Evolutionary conservation across 148 eudicot genomes (phyloP).

Genomic region (Camellia lanceoleosa): DNA sequence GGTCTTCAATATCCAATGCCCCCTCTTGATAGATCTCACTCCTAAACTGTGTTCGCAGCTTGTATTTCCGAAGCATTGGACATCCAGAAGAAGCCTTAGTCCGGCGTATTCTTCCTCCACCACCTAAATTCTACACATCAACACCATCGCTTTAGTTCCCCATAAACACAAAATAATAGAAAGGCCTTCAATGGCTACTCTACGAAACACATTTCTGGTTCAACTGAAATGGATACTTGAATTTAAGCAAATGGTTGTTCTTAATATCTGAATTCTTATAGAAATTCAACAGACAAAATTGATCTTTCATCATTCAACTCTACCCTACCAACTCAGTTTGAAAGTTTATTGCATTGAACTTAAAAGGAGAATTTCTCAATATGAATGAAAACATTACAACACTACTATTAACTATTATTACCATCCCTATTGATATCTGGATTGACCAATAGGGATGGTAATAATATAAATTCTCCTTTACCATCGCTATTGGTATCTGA

Average conservation of each 20-base stretch:
- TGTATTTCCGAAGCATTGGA: constrained; percentile 76
- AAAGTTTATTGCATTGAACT: background rate
- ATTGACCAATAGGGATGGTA: no score
- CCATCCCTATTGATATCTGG: background rate
- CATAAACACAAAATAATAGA: constrained; percentile 8
- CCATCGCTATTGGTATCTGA: no score
- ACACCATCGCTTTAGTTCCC: constrained; percentile 13
- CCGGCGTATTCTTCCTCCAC: constrained; percentile 48
- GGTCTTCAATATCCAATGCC: constrained; percentile 91
- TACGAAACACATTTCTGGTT: background rate
- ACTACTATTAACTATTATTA: background rate
- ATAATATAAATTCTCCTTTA: no score
- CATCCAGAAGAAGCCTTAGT: constrained; percentile 76
- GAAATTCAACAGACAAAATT: background rate
- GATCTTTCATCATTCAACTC: background rate
- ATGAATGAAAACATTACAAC: background rate
- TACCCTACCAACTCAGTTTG: background rate
- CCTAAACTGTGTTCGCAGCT: constrained; percentile 61
- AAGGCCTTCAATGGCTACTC: background rate
- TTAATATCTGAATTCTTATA: background rate
- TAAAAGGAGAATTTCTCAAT: background rate
- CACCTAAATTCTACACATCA: constrained; percentile 55
- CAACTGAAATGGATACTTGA: background rate
- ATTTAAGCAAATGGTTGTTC: background rate
- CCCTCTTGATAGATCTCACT: constrained; percentile 53